phyloP scores from a whole-genome alignment of 1,284 basidiomycete genomes.

The Malassezia furfur region DNA sequence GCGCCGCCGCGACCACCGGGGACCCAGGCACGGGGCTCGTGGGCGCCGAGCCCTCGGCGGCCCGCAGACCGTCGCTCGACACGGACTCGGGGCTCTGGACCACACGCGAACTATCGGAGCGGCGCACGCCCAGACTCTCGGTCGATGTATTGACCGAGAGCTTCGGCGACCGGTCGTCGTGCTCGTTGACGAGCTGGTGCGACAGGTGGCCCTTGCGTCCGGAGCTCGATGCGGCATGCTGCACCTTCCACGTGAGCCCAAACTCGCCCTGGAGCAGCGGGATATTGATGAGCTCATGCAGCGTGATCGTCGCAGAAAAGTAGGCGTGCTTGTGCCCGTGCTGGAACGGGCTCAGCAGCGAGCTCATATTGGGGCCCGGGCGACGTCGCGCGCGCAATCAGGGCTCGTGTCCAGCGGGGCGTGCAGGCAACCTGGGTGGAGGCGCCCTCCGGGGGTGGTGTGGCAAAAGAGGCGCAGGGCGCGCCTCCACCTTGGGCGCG shows the following conservation, averaged over 20 bases:
- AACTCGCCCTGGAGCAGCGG: conserved; percentile 68
- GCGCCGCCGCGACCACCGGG: not conserved
- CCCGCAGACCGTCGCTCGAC: not conserved
- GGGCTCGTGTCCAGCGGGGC: too few relatives aligned
- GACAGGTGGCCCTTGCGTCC: not conserved
- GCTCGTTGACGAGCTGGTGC: conserved; percentile 21
- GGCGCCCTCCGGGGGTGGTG: too few relatives aligned
- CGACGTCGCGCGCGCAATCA: too few relatives aligned
- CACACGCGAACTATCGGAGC: not conserved
- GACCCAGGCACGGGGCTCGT: not conserved
- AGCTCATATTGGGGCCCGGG: conserved; percentile 19
- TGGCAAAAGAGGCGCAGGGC: too few relatives aligned
- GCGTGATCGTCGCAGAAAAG: conserved; percentile 59
- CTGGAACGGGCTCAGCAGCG: conserved; percentile 30
- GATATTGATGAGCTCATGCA: conserved; percentile 66
- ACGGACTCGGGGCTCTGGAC: not conserved
- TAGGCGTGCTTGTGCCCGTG: conserved; percentile 55
- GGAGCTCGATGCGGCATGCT: conserved; percentile 28
- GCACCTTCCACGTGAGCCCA: conserved; percentile 65
- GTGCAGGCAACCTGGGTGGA: too few relatives aligned
- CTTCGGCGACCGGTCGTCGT: conserved; percentile 49
- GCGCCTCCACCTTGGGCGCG: too few relatives aligned
- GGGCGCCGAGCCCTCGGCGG: not conserved
- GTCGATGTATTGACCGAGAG: conserved; percentile 13
- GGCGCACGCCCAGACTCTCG: not conserved